phyloP scores from a whole-genome alignment of 768 basidiomycete genomes.

The Mycena venus region DNA sequence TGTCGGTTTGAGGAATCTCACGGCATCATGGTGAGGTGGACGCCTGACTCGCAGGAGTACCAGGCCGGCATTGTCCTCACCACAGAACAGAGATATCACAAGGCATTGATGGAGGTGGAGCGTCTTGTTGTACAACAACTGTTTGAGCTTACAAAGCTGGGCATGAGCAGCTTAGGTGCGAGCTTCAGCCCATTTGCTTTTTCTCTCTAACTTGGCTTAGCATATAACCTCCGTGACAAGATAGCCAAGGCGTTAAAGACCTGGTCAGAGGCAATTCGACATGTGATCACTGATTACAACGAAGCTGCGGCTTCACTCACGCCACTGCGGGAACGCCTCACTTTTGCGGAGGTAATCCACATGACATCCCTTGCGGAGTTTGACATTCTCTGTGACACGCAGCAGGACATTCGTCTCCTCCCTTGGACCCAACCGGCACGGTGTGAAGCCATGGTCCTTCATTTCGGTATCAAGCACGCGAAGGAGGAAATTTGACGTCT shows the following conservation, averaged over 20 bases:
- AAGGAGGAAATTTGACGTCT: too few relatives aligned
- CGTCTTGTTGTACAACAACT: slow-evolving; percentile 2
- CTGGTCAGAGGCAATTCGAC: too few relatives aligned
- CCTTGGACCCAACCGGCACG: neutral
- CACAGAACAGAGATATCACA: neutral
- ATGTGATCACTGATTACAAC: too few relatives aligned
- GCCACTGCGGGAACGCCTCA: neutral
- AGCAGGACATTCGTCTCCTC: too few relatives aligned
- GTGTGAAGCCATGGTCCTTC: neutral
- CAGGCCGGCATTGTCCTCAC: neutral
- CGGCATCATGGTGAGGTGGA: neutral
- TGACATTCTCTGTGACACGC: neutral
- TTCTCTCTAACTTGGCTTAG: neutral
- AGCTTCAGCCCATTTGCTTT: too few relatives aligned
- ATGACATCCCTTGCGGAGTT: neutral
- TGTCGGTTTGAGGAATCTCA: slow-evolving; percentile 1
- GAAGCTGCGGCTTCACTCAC: neutral
- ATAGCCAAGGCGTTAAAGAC: neutral
- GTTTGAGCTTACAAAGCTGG: slow-evolving; percentile 12
- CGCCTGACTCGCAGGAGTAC: neutral
- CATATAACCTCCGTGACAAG: neutral
- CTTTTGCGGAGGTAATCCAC: neutral
- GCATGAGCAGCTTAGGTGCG: slow-evolving; percentile 17
- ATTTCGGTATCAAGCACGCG: neutral
- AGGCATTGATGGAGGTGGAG: neutral